A percentile compares a stretch with the other conserved stretches of the same genome.
These are phyloP conservation scores for Aspergillus sp. DNA, from an alignment of 2,329 filamentous ascomycete species.

Conservation along the genomic window DNA sequence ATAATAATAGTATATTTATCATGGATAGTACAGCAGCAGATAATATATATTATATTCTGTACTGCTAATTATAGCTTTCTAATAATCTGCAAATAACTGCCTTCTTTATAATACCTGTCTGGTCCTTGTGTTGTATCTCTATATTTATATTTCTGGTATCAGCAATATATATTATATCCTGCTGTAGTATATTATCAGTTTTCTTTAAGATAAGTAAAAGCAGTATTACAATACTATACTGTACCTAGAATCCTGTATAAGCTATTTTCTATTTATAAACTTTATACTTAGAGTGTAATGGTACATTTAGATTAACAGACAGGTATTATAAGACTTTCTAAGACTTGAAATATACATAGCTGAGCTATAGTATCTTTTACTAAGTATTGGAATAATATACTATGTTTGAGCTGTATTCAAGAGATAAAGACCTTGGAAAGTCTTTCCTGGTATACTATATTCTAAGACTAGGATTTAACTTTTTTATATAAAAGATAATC, in stretches of 20 bases:
- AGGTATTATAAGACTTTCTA: not conserved
- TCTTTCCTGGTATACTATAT: not conserved
- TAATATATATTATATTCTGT: too few species aligned
- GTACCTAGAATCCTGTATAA: not conserved
- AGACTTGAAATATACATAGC: not conserved
- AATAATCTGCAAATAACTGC: not conserved
- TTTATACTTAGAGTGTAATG: not conserved
- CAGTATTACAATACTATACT: not conserved
- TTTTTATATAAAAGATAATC: not conserved
- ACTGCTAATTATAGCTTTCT: too few species aligned
- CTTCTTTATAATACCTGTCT: not conserved
- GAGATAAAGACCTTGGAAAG: not conserved
- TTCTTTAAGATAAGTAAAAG: not conserved
- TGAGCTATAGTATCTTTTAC: not conserved
- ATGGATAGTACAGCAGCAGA: too few species aligned
- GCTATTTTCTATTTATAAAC: not conserved
- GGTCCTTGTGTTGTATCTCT: not conserved
- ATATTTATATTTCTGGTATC: not conserved
- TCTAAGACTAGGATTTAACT: not conserved
- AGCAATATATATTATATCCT: not conserved
- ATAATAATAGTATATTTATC: too few species aligned
- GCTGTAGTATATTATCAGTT: not conserved
- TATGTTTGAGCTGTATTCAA: not conserved
- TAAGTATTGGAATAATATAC: not conserved
- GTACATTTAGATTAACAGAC: not conserved